Evolutionary conservation across 2,329 filamentous ascomycete species (phyloP).

Genomic region (Calonectria montana): DNA sequence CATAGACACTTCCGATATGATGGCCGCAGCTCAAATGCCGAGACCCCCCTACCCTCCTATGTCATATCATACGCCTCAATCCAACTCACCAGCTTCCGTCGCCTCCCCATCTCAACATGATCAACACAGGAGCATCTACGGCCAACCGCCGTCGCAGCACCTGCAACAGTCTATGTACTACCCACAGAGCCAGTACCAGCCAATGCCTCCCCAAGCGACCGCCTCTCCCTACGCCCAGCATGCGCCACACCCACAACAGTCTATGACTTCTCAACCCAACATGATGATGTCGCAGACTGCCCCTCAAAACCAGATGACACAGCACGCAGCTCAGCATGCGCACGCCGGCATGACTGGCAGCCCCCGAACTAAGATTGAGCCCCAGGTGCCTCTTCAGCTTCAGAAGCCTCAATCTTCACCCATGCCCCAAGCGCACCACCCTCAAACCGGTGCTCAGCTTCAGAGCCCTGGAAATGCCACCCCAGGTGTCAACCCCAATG

Average conservation of each 20-base stretch:
- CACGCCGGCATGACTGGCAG: constrained; percentile 69
- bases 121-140: constrained; percentile 88
- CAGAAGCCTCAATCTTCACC: constrained; percentile 65
- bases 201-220: constrained; percentile 72
- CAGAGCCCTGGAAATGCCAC: constrained; percentile 51
- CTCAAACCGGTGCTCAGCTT: constrained; percentile 52
- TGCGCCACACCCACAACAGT: constrained; percentile 60
- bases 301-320: constrained; percentile 68
- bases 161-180: constrained; percentile 87
- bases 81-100: constrained; percentile 93
- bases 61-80: constrained; percentile 92
- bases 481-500: constrained; percentile 81
- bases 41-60: constrained; percentile 88
- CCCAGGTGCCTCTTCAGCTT: constrained; percentile 70
- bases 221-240: constrained; percentile 72
- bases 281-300: constrained; percentile 74
- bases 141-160: constrained; percentile 81
- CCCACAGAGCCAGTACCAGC: constrained; percentile 70
- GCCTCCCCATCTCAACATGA: constrained; percentile 91
- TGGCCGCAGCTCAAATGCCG: constrained; percentile 76
- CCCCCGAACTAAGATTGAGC: constrained; percentile 72
- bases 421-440: constrained; percentile 51
- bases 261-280: constrained; percentile 73
- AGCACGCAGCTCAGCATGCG: constrained; percentile 67
- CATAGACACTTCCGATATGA: constrained; percentile 72